Evolutionary conservation across 306 rosid genomes (phyloP).

Genomic region (Hylodesmum podocarpum): DNA sequence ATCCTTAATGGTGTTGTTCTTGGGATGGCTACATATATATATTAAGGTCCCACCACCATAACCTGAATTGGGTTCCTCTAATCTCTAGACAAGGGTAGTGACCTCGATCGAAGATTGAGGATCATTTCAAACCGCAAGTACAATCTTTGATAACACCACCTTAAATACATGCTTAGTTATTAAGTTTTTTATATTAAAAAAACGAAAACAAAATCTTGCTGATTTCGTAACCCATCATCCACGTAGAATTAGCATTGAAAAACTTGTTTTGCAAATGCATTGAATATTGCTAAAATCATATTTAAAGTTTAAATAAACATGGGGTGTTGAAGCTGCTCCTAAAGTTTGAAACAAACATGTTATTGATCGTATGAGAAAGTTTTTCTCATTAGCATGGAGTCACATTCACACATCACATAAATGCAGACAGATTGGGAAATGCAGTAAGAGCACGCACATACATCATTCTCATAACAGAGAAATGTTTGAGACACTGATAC

Average conservation of each 20-base stretch:
- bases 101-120: constrained; percentile 43
- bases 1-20: constrained; percentile 20
- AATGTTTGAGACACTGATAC: constrained; percentile 23
- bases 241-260: background rate
- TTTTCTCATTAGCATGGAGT: background rate
- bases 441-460: constrained; percentile 10
- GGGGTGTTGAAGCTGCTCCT: background rate
- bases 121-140: constrained; percentile 29
- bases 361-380: background rate
- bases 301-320: background rate
- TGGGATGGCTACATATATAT: constrained; percentile 31
- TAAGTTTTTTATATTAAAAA: background rate
- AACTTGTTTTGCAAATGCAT: background rate
- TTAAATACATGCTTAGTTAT: constrained; percentile 25
- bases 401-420: background rate
- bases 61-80: constrained; percentile 30
- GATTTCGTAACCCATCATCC: background rate
- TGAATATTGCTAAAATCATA: background rate
- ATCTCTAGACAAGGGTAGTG: constrained; percentile 2
- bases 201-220: background rate
- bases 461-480: constrained; percentile 17
- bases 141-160: constrained; percentile 5
- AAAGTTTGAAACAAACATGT: constrained; percentile 1
- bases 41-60: constrained; percentile 38
- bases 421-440: background rate